A percentile compares a stretch with the other conserved stretches of the same genome.
These are phyloP conservation scores for Aspergillus avenaceus DNA, from an alignment of 495 filamentous ascomycete species.

Conservation along the genomic window DNA sequence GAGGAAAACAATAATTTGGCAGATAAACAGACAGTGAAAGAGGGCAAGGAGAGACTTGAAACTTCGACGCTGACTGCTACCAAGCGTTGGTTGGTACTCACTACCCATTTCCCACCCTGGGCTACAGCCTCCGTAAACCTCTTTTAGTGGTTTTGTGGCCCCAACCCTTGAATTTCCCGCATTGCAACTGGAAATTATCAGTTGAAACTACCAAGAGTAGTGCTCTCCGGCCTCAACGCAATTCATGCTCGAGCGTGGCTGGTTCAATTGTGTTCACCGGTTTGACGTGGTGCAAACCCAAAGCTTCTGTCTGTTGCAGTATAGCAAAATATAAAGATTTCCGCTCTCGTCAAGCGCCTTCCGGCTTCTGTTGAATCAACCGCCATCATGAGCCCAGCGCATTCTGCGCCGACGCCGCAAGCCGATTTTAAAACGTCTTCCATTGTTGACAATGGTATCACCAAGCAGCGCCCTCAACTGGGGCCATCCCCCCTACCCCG, in stretches of 20 bases:
- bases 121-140: slow-evolving; percentile 11
- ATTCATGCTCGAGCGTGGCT: neutral
- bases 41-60: too few relatives aligned
- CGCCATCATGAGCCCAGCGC: slow-evolving; percentile 60
- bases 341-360: slow-evolving; percentile 15
- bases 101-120: slow-evolving; percentile 14
- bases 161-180: slow-evolving; percentile 19
- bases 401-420: slow-evolving; percentile 55
- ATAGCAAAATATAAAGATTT: slow-evolving; percentile 10
- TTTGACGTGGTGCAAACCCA: too few relatives aligned
- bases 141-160: slow-evolving; percentile 24
- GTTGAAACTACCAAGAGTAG: too few relatives aligned
- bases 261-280: too few relatives aligned
- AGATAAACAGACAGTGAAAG: too few relatives aligned
- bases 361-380: neutral
- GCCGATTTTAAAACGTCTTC: slow-evolving; percentile 60
- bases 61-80: too few relatives aligned
- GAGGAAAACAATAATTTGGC: too few relatives aligned
- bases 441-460: slow-evolving; percentile 46
- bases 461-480: slow-evolving; percentile 41
- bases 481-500: slow-evolving; percentile 49
- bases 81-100: too few relatives aligned
- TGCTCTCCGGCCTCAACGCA: too few relatives aligned
- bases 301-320: slow-evolving; percentile 12
- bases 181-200: neutral